Evolutionary conservation across 2,329 filamentous ascomycete species (phyloP).

Genomic region (Magnaporthales sp.): DNA sequence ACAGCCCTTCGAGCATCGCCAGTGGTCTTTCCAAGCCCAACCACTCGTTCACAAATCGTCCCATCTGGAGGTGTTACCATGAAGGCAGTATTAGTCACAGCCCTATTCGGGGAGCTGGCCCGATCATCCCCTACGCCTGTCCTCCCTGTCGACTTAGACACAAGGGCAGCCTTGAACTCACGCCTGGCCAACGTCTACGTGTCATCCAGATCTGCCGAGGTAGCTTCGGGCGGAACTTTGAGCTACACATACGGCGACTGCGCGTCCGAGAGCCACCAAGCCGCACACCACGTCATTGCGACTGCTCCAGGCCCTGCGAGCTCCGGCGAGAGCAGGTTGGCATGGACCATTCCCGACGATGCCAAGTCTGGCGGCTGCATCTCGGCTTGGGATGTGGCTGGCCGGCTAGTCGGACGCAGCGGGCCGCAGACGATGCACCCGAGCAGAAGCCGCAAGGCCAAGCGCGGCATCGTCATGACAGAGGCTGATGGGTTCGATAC

Average conservation of each 20-base stretch:
- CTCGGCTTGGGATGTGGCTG: conserved; percentile 9
- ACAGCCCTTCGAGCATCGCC: no score
- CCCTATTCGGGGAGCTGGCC: conserved; percentile 3
- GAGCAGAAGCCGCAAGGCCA: conserved; percentile 15
- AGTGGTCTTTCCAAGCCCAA: no score
- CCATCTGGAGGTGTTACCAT: no score
- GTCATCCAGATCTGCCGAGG: conserved; percentile 6
- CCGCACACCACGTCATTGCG: conserved; percentile 10
- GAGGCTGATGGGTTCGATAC: conserved; percentile 28
- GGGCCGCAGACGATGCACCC: conserved; percentile 13
- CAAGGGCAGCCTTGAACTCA: conserved; percentile 7
- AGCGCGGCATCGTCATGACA: conserved; percentile 8
- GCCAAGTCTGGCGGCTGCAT: conserved; percentile 10
- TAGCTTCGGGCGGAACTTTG: neutral
- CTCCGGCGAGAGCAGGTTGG: conserved; percentile 8
- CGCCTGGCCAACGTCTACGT: conserved; percentile 12
- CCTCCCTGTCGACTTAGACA: conserved; percentile 9
- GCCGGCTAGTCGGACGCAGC: conserved; percentile 10
- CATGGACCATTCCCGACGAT: conserved; percentile 10
- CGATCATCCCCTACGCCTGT: conserved; percentile 2
- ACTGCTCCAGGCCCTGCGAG: neutral
- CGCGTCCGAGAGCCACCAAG: neutral
- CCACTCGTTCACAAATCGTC: no score
- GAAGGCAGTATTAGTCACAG: neutral
- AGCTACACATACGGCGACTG: conserved; percentile 10